phyloP scores from a whole-genome alignment of 1,139 yeast species.

The Zygosaccharomyces pseudobailii region DNA sequence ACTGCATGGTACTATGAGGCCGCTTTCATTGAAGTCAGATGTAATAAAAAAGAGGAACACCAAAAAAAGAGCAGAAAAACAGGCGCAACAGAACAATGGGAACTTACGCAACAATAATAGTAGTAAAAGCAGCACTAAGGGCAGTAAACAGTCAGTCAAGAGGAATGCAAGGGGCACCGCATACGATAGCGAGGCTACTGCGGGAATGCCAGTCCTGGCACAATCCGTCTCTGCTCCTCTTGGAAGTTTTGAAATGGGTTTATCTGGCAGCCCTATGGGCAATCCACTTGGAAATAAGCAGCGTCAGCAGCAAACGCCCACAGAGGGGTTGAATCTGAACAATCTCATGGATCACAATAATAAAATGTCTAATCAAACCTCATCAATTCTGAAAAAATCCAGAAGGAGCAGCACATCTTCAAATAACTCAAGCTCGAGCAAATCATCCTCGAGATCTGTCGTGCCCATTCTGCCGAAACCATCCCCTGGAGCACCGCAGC shows the following conservation, averaged over 20 bases:
- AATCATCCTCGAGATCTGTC: conserved; percentile 30
- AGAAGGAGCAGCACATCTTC: conserved; percentile 33
- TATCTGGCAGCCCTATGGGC: conserved; percentile 3
- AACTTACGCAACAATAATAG: conserved; percentile 1
- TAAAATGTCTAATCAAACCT: conserved; percentile 10
- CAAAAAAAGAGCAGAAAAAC: conserved; percentile 31
- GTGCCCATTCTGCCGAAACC: conserved; percentile 36
- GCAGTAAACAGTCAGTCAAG: neutral
- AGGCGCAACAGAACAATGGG: conserved; percentile 5
- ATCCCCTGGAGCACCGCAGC: conserved; percentile 17
- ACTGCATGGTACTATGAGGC: conserved; percentile 91
- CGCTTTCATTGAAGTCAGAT: conserved; percentile 86
- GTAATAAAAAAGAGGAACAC: conserved; percentile 77
- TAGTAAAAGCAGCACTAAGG: conserved; percentile 3
- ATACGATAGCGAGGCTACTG: conserved; percentile 4
- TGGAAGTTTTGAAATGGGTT: conserved; percentile 3
- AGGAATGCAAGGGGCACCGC: neutral
- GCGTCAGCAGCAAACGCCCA: neutral
- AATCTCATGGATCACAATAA: conserved; percentile 19
- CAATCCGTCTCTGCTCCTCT: conserved; percentile 4
- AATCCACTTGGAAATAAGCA: neutral
- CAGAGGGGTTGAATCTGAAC: conserved; percentile 15
- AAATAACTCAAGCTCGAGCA: conserved; percentile 28
- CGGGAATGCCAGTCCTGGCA: conserved; percentile 12
- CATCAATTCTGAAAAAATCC: conserved; percentile 15